A percentile compares a stretch with the other conserved stretches of the same genome.
Conservation (phyloP, 164 flowering plant species). For the Litsea cubeba region DNA sequence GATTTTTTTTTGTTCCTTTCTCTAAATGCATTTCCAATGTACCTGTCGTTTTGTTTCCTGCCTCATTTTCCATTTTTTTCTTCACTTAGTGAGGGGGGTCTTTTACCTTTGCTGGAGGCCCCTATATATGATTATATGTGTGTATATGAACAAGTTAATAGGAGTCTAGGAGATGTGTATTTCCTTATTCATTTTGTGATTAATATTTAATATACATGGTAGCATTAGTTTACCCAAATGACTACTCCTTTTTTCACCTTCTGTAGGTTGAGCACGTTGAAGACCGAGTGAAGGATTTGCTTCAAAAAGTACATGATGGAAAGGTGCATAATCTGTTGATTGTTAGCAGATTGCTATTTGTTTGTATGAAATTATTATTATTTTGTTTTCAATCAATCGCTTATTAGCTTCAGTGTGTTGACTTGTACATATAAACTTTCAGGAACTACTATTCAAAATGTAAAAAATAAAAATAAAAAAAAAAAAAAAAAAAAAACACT, state of each 20-base stretch:
- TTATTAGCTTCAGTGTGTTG: too few species aligned
- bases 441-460: too few species aligned
- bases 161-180: neutral
- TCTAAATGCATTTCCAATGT: neutral
- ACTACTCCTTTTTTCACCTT: neutral
- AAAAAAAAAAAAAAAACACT: too few species aligned
- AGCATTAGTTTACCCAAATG: neutral
- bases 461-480: too few species aligned
- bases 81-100: too few species aligned
- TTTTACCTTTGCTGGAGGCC: neutral
- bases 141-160: neutral
- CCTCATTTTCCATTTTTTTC: neutral
- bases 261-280: slow-evolving; percentile 68
- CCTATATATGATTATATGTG: neutral
- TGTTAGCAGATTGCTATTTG: neutral
- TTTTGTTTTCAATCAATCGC: neutral
- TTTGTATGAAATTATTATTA: neutral
- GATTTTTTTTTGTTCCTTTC: too few species aligned
- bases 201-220: neutral
- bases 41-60: neutral
- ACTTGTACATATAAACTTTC: too few species aligned
- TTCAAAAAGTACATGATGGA: slow-evolving; percentile 42
- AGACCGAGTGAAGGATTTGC: slow-evolving; percentile 62
- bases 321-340: slow-evolving; percentile 30
- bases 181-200: neutral